These are phyloP conservation scores for Pinus taeda DNA, from an alignment of 75 land plant species.

Conservation along the genomic window DNA sequence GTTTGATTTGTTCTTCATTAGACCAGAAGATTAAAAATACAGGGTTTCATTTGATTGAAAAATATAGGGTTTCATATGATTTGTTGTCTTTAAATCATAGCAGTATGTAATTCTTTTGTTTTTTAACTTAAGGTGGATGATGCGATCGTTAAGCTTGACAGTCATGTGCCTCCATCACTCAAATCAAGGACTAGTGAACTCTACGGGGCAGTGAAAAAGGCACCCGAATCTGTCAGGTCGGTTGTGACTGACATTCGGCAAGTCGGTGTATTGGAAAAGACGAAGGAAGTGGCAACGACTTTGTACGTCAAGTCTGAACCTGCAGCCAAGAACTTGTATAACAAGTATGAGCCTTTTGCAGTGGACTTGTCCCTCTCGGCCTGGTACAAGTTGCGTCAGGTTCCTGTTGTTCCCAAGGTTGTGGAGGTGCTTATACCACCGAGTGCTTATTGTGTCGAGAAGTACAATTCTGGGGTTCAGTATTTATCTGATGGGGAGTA, in stretches of 20 bases:
- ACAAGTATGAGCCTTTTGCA: constrained; percentile 25
- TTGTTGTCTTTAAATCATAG: too few species aligned
- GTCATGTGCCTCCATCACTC: constrained; percentile 46
- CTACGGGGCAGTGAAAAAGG: constrained; percentile 58
- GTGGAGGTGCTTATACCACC: constrained; percentile 66
- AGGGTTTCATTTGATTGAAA: too few species aligned
- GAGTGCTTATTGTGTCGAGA: constrained; percentile 62
- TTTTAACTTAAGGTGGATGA: constrained; percentile 58
- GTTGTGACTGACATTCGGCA: constrained; percentile 64
- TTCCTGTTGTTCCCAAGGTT: constrained; percentile 72
- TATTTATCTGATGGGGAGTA: constrained; percentile 48
- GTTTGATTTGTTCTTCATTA: too few species aligned
- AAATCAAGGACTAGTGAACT: constrained; percentile 67
- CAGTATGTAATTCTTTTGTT: background rate
- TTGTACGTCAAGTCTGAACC: constrained; percentile 79
- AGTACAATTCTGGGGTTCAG: constrained; percentile 60
- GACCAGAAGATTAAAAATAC: too few species aligned
- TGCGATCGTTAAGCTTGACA: constrained; percentile 48
- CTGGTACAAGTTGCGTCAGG: constrained; percentile 59
- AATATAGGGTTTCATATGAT: too few species aligned
- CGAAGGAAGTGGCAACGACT: constrained; percentile 17
- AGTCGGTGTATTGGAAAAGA: constrained; percentile 50
- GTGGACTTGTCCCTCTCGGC: constrained; percentile 58
- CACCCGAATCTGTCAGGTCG: constrained; percentile 70
- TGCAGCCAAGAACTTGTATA: background rate